Conservation (phyloP, 768 basidiomycete species). For the Podaxis rugospora region DNA sequence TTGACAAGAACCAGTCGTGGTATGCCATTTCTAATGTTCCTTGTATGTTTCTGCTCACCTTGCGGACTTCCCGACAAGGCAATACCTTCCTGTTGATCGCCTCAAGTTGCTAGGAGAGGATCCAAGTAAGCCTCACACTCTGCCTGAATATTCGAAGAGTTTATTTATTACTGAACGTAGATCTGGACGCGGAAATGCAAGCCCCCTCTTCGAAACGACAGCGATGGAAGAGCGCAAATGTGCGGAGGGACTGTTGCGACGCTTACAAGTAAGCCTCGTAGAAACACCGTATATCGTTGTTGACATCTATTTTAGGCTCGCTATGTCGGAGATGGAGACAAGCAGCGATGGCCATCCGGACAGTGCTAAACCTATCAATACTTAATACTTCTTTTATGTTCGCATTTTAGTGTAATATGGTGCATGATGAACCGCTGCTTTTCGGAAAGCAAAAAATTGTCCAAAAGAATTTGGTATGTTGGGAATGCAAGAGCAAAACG, state of each 20-base stretch:
- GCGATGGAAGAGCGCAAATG: constrained; percentile 51
- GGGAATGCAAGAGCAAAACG: too few species aligned
- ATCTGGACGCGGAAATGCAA: constrained; percentile 60
- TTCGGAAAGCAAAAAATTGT: too few species aligned
- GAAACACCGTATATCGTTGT: background rate
- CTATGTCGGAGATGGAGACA: constrained; percentile 23
- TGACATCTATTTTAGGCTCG: constrained; percentile 13
- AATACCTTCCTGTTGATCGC: constrained; percentile 51
- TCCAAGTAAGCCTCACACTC: constrained; percentile 40
- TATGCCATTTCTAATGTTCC: constrained; percentile 15
- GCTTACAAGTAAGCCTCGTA: constrained; percentile 53
- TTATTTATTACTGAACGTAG: constrained; percentile 29
- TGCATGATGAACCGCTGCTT: background rate
- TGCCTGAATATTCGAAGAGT: background rate
- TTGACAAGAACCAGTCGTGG: constrained; percentile 66
- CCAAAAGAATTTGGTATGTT: too few species aligned
- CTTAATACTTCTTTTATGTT: background rate
- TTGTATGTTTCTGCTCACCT: background rate
- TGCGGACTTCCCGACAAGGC: constrained; percentile 35
- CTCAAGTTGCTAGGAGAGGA: constrained; percentile 69
- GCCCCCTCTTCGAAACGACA: constrained; percentile 46
- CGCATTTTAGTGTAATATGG: background rate
- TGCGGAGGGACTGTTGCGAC: constrained; percentile 51
- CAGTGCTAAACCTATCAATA: background rate
- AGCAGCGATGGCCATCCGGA: constrained; percentile 12